Percentiles rank a stretch among this genome's conserved stretches.
Evolutionary conservation across 2,329 filamentous ascomycete species (phyloP).

Genomic region (Pyrenophora seminiperda): DNA sequence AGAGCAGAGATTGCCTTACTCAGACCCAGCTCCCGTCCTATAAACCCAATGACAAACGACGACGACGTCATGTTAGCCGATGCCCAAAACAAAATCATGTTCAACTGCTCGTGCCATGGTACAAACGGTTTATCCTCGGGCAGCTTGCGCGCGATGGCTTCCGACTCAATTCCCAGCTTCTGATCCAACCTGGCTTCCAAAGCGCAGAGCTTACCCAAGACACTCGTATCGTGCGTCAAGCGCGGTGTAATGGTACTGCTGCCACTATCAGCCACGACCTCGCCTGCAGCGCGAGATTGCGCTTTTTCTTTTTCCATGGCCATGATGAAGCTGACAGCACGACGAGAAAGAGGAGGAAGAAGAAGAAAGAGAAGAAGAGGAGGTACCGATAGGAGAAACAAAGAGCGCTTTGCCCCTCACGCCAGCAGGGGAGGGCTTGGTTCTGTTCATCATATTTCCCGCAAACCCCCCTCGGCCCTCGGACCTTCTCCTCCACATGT

Average conservation of each 20-base stretch:
- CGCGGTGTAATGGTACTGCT: constrained; percentile 4
- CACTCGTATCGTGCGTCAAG: constrained; percentile 17
- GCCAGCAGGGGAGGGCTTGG: too few relatives aligned
- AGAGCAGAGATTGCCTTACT: too few relatives aligned
- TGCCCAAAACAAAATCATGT: constrained; percentile 54
- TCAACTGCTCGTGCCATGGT: constrained; percentile 34
- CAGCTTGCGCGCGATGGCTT: constrained; percentile 32
- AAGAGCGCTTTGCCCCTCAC: too few relatives aligned
- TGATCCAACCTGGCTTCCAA: constrained; percentile 30
- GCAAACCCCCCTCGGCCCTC: too few relatives aligned
- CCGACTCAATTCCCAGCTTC: constrained; percentile 31
- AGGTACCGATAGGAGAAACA: too few relatives aligned
- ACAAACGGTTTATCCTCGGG: constrained; percentile 36
- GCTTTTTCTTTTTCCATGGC: constrained; percentile 26
- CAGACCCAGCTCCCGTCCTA: constrained; percentile 57
- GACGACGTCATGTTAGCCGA: constrained; percentile 51
- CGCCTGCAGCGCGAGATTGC: constrained; percentile 18
- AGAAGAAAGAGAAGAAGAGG: neutral
- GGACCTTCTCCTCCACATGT: too few relatives aligned
- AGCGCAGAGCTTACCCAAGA: constrained; percentile 23
- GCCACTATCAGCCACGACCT: constrained; percentile 16
- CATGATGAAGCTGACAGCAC: constrained; percentile 13
- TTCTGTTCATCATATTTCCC: too few relatives aligned
- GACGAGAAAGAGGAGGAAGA: neutral
- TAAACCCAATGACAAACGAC: constrained; percentile 48